These are phyloP conservation scores for Heimioporus sp. DNA, from an alignment of 768 basidiomycete genomes.

Conservation along the genomic window DNA sequence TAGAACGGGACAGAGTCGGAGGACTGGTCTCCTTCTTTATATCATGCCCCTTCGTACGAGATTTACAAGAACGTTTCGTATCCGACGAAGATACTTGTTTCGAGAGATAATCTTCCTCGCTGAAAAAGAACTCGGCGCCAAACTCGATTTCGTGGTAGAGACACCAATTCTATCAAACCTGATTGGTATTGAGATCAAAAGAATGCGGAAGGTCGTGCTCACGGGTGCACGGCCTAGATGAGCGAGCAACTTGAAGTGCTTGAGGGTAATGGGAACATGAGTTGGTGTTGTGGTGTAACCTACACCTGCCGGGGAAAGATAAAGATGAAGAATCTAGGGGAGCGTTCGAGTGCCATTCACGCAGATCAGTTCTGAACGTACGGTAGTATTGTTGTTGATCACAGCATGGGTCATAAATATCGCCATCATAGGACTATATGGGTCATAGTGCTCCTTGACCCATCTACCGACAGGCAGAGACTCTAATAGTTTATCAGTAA, in stretches of 20 bases:
- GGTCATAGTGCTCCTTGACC: constrained; percentile 56
- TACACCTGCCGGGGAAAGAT: constrained; percentile 33
- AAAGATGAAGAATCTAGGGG: constrained; percentile 49
- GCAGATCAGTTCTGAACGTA: constrained; percentile 8
- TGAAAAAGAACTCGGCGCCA: constrained; percentile 67
- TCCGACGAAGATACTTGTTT: constrained; percentile 24
- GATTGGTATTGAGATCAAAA: not conserved
- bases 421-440: constrained; percentile 56
- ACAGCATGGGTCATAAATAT: constrained; percentile 73
- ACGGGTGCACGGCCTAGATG: constrained; percentile 61
- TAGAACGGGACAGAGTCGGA: constrained; percentile 27
- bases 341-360: not conserved
- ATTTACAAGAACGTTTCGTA: constrained; percentile 24
- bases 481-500: constrained; percentile 39
- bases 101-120: constrained; percentile 66
- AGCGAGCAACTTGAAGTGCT: constrained; percentile 75
- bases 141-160: constrained; percentile 61
- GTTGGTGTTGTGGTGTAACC: constrained; percentile 17
- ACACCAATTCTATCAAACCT: constrained; percentile 41
- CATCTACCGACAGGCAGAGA: constrained; percentile 56
- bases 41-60: constrained; percentile 26
- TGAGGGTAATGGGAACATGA: constrained; percentile 68
- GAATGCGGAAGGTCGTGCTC: constrained; percentile 23
- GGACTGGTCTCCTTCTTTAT: constrained; percentile 44
- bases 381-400: constrained; percentile 55